These are phyloP conservation scores for Eimeria necatrix DNA, from an alignment of 169 alveolate genomes.

Conservation along the genomic window DNA sequence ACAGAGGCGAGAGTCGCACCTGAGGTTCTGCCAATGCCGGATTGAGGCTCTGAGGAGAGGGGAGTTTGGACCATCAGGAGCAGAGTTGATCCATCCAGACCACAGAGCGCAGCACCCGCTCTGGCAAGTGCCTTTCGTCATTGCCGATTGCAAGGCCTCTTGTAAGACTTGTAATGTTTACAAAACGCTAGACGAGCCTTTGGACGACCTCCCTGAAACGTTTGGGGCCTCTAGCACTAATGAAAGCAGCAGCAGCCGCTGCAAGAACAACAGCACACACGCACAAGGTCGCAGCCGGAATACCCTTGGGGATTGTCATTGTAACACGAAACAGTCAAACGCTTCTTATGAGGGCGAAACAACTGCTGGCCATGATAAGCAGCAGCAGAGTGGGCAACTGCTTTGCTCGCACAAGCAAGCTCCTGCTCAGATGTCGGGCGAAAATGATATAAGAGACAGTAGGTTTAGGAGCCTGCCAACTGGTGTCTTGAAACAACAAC, in stretches of 20 bases:
- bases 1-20: conserved; percentile 20
- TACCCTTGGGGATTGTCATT: too few relatives aligned
- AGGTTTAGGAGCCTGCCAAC: too few relatives aligned
- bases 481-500: too few relatives aligned
- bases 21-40: neutral
- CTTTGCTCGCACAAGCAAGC: too few relatives aligned
- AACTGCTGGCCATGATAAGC: too few relatives aligned
- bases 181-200: neutral
- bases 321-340: too few relatives aligned
- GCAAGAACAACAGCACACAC: neutral
- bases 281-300: too few relatives aligned
- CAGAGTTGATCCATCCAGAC: neutral
- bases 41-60: neutral
- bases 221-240: neutral
- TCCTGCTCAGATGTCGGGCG: too few relatives aligned
- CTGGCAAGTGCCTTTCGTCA: conserved; percentile 37
- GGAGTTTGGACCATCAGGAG: neutral
- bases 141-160: neutral
- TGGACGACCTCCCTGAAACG: neutral
- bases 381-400: too few relatives aligned
- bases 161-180: conserved; percentile 14
- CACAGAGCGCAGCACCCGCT: neutral
- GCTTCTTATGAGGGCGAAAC: too few relatives aligned
- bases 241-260: neutral
- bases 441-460: too few relatives aligned